Conservation (phyloP, 192 early-diverging fungal genomes). For the Gryganskiella cystojenkinii region DNA sequence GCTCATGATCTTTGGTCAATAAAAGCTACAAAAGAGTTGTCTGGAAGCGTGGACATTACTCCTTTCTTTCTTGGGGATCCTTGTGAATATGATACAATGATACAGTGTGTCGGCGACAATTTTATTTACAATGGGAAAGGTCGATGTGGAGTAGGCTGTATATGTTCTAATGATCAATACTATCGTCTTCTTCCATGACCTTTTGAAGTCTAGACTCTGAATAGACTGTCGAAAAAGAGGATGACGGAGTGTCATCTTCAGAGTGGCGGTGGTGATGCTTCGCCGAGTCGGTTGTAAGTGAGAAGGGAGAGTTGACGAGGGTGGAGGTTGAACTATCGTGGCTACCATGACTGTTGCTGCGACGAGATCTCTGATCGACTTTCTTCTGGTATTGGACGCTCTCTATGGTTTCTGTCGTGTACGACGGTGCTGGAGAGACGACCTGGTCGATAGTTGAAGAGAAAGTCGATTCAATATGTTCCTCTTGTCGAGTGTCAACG, state of each 20-base stretch:
- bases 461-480: no score
- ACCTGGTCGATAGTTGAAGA: no score
- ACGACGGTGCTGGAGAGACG: background rate
- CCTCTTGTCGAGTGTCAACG: no score
- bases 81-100: no score
- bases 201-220: background rate
- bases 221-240: background rate
- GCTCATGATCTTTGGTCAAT: no score
- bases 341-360: conserved; percentile 24
- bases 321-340: conserved; percentile 26
- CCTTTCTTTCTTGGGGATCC: no score
- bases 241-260: background rate
- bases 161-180: background rate
- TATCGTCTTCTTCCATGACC: background rate
- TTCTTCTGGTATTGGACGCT: background rate
- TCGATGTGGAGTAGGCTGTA: no score
- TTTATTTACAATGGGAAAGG: no score
- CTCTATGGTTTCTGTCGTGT: background rate
- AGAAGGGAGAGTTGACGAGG: background rate
- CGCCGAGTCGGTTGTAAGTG: background rate
- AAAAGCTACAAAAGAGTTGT: no score
- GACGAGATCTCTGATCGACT: conserved; percentile 10
- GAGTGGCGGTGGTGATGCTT: background rate
- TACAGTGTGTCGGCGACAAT: no score
- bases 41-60: no score